A percentile compares a stretch with the other conserved stretches of the same genome.
These are phyloP conservation scores for Lachancea sp. DNA, from an alignment of 805 yeast species.

Conservation along the genomic window DNA sequence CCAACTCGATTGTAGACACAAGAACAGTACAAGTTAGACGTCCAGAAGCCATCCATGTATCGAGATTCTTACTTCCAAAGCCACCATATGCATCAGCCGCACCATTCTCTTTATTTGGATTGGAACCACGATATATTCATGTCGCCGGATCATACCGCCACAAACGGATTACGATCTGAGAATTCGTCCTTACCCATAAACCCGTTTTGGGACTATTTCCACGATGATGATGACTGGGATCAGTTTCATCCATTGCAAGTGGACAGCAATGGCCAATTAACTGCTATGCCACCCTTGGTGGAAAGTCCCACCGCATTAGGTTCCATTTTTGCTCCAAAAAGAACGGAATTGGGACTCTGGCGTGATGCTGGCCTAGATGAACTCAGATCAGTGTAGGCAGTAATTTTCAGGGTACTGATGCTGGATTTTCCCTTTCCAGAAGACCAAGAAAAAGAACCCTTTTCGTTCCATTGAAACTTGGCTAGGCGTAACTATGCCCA, in stretches of 20 bases:
- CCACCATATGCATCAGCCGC: conserved; percentile 20
- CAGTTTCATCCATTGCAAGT: conserved; percentile 20
- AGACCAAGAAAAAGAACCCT: no score
- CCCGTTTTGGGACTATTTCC: conserved; percentile 30
- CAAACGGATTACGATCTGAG: conserved; percentile 11
- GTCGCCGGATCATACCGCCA: conserved; percentile 23
- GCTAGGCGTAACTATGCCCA: no score
- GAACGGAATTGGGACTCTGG: conserved; percentile 6
- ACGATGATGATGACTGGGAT: conserved; percentile 30
- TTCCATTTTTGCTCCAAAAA: conserved; percentile 7
- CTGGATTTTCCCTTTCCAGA: no score
- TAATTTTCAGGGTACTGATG: no score
- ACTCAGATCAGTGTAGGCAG: background rate
- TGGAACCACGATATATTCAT: conserved; percentile 30
- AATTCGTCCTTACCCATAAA: conserved; percentile 12
- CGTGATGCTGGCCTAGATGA: conserved; percentile 4
- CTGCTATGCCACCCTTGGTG: conserved; percentile 10
- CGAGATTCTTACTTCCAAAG: conserved; percentile 28
- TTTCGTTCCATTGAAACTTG: no score
- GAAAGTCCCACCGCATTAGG: conserved; percentile 7
- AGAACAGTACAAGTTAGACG: no score
- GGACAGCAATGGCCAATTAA: conserved; percentile 24
- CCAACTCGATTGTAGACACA: no score
- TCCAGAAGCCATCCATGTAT: no score
- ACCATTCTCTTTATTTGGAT: conserved; percentile 25